Evolutionary conservation across 345 rosid species (phyloP).

Genomic region (Nephelium lappaceum): DNA sequence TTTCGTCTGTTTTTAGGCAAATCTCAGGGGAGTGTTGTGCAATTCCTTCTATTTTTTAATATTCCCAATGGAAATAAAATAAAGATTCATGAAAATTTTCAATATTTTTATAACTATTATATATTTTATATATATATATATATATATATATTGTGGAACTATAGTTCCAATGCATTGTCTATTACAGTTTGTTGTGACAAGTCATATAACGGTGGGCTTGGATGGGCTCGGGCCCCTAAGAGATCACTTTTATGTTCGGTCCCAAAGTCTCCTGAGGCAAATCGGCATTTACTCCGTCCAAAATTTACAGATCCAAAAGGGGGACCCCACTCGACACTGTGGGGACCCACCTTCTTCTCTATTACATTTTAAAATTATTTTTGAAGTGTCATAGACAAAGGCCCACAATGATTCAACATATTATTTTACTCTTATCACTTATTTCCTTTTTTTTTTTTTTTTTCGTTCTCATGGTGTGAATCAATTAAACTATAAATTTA

Average conservation of each 20-base stretch:
- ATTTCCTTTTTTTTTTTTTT: too few species aligned
- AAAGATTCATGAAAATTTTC: too few species aligned
- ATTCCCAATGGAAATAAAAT: too few species aligned
- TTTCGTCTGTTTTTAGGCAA: too few species aligned
- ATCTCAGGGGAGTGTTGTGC: too few species aligned
- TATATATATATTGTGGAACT: too few species aligned
- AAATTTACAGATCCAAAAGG: not conserved
- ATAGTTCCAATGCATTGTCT: not conserved
- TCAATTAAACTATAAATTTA: not conserved
- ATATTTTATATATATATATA: too few species aligned
- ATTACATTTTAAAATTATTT: not conserved
- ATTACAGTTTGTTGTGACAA: not conserved
- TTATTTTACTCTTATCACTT: not conserved
- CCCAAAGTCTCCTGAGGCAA: conserved; percentile 1
- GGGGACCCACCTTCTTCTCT: not conserved
- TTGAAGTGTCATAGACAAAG: not conserved
- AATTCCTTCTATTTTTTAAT: too few species aligned
- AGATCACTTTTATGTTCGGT: not conserved
- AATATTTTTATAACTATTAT: too few species aligned
- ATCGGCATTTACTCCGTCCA: not conserved
- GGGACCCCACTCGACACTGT: not conserved
- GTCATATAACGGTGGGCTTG: not conserved
- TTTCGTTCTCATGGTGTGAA: not conserved
- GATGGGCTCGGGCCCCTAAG: not conserved
- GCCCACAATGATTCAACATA: not conserved